Percentiles rank a stretch among this genome's conserved stretches.
These are phyloP conservation scores for Aspergillus biplanus DNA, from an alignment of 495 filamentous ascomycete genomes.

Conservation along the genomic window DNA sequence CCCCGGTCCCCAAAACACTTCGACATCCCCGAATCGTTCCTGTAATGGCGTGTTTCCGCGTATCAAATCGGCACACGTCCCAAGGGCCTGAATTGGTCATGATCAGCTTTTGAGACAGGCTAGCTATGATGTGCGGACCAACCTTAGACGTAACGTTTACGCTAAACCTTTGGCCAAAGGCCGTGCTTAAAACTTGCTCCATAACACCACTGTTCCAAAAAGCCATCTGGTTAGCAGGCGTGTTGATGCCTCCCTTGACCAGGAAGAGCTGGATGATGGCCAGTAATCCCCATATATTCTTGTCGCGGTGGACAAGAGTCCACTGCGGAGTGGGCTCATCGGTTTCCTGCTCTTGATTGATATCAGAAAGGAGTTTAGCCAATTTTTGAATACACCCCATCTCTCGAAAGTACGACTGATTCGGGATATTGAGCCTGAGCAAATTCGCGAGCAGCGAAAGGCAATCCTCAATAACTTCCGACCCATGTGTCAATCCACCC, in stretches of 20 bases:
- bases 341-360: slow-evolving; percentile 57
- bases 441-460: slow-evolving; percentile 91
- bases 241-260: slow-evolving; percentile 75
- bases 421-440: slow-evolving; percentile 83
- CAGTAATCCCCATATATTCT: slow-evolving; percentile 89
- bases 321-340: slow-evolving; percentile 70
- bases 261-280: slow-evolving; percentile 86
- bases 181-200: slow-evolving; percentile 78
- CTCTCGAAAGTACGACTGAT: slow-evolving; percentile 93
- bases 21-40: slow-evolving; percentile 83
- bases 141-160: slow-evolving; percentile 82
- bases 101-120: slow-evolving; percentile 12
- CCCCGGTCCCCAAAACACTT: slow-evolving; percentile 45
- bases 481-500: slow-evolving; percentile 80
- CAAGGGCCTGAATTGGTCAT: slow-evolving; percentile 63
- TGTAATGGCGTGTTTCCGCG: slow-evolving; percentile 79
- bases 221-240: slow-evolving; percentile 78
- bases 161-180: slow-evolving; percentile 76
- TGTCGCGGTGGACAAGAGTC: slow-evolving; percentile 77
- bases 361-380: slow-evolving; percentile 67
- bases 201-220: slow-evolving; percentile 85
- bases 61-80: slow-evolving; percentile 87
- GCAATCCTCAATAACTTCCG: slow-evolving; percentile 91
- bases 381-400: slow-evolving; percentile 80
- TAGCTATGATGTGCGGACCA: slow-evolving; percentile 25